Base-by-base conservation (phyloP, 371 early-diverging fungal genomes). In the Mortierella sp. region DNA sequence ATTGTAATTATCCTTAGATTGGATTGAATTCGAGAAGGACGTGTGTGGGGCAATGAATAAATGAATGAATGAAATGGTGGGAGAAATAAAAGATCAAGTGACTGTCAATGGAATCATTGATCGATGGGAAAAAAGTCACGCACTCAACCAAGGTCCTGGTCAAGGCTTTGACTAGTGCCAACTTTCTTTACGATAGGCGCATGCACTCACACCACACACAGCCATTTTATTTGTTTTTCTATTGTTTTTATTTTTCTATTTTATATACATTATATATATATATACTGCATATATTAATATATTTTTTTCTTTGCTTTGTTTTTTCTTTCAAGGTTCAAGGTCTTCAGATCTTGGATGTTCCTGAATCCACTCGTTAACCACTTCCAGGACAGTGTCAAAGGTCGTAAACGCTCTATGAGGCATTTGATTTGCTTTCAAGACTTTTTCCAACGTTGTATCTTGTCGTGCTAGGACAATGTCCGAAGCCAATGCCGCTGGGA, bases 401-500 rank as follows among this genome's bases (percentile, higher is more conserved):
- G 72, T 67, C 0, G 68, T 60, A 60, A 77, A 77, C 0, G 38
- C 41, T 0, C 19, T 45, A 63, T 77, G 77, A 4, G 60, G 33
- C 32, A 77, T 72, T 24, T 52, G 48, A n/a, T 72, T 72, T 6
- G 69, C 72, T 0, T 68, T 63, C 24, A 50, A 68, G 22, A 77
- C 62, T 41, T 65, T 72, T 41, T 72, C 77, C 48, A 77, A 28
- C 0, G 64, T 28, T 0, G 72, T 77, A n/a, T 68, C 60, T 21
- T 77, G 19, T 24, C 77, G 67, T 24, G 77, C 77, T 1, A 77
- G 45, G 15, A 71, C 61, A 33, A 72, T 59, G 22, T 77, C 57
- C 1, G 77, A 57, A 1, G 15, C 43, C 16, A 77, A 67, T 3
- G 77, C 72, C 19, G 72, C 77, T 32, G 77, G 72, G 41, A 77